Evolutionary conservation across 208 protist genomes (phyloP).

Genomic region (Crithidia bombi): DNA sequence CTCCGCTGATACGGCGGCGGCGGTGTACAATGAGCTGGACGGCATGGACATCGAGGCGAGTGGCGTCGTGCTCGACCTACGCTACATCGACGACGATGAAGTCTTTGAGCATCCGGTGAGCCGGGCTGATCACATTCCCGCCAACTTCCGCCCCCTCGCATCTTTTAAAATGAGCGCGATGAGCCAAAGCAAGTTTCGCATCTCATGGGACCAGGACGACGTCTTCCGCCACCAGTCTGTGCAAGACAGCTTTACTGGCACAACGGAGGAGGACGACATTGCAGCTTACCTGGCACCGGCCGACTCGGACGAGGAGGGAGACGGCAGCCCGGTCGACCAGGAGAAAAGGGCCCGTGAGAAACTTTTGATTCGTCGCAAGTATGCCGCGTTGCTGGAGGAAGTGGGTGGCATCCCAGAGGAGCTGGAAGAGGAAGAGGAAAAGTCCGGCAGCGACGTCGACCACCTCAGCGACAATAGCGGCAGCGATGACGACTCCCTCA

Average conservation of each 20-base stretch:
- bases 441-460: neutral
- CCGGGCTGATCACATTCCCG: constrained; percentile 64
- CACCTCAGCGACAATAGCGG: constrained; percentile 66
- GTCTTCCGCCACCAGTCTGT: constrained; percentile 81
- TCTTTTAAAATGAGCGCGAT: constrained; percentile 86
- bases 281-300: constrained; percentile 88
- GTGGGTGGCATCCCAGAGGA: constrained; percentile 78
- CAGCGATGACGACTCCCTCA: constrained; percentile 80
- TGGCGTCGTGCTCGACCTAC: constrained; percentile 95
- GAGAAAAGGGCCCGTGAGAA: constrained; percentile 52
- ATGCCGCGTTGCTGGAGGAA: constrained; percentile 82
- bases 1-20: constrained; percentile 85
- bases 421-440: constrained; percentile 15
- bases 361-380: constrained; percentile 73
- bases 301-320: constrained; percentile 75
- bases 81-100: constrained; percentile 96
- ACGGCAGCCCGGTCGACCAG: constrained; percentile 20
- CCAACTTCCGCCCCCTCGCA: constrained; percentile 81
- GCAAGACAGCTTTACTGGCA: constrained; percentile 86
- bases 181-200: constrained; percentile 88
- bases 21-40: constrained; percentile 95
- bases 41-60: constrained; percentile 96
- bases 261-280: constrained; percentile 88
- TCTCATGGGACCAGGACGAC: constrained; percentile 94
- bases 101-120: constrained; percentile 75